A percentile compares a stretch with the other conserved stretches of the same genome.
phyloP scores from a whole-genome alignment of 2,329 filamentous ascomycete species.

The Decorospora gaudefroyi region DNA sequence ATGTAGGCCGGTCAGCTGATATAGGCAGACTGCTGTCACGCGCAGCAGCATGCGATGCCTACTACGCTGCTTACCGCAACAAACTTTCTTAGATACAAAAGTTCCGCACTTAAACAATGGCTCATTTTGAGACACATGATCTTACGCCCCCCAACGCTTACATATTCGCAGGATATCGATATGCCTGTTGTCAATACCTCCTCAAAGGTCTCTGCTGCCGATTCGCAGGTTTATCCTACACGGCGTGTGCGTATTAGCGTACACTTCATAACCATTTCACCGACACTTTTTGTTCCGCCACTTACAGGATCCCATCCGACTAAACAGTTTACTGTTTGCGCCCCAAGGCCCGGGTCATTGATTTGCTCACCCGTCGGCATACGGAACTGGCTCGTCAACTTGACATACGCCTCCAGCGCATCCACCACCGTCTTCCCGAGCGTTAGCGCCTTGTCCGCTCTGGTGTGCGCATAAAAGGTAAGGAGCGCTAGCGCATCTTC shows the following conservation, averaged over 20 bases:
- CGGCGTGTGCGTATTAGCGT: neutral
- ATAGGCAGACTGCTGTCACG: too few relatives aligned
- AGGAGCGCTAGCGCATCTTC: conserved; percentile 25
- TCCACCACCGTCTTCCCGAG: conserved; percentile 34
- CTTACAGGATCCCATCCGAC: conserved; percentile 34
- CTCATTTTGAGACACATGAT: too few relatives aligned
- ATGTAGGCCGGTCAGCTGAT: too few relatives aligned
- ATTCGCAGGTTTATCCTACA: conserved; percentile 7
- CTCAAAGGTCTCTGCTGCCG: conserved; percentile 9
- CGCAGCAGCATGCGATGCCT: too few relatives aligned
- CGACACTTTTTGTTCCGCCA: neutral
- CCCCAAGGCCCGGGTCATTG: conserved; percentile 35
- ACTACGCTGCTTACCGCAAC: too few relatives aligned
- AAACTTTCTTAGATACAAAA: too few relatives aligned
- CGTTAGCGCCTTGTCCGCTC: conserved; percentile 32
- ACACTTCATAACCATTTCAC: neutral
- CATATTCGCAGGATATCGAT: too few relatives aligned
- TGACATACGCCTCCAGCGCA: conserved; percentile 32
- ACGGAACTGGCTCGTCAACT: conserved; percentile 30
- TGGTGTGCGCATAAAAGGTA: conserved; percentile 34
- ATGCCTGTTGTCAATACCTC: conserved; percentile 4
- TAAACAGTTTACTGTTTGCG: conserved; percentile 39
- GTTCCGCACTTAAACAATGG: too few relatives aligned
- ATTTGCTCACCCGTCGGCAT: conserved; percentile 28
- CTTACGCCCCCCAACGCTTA: too few relatives aligned